phyloP scores from a whole-genome alignment of 495 filamentous ascomycete genomes.

The Talaromyces liani region DNA sequence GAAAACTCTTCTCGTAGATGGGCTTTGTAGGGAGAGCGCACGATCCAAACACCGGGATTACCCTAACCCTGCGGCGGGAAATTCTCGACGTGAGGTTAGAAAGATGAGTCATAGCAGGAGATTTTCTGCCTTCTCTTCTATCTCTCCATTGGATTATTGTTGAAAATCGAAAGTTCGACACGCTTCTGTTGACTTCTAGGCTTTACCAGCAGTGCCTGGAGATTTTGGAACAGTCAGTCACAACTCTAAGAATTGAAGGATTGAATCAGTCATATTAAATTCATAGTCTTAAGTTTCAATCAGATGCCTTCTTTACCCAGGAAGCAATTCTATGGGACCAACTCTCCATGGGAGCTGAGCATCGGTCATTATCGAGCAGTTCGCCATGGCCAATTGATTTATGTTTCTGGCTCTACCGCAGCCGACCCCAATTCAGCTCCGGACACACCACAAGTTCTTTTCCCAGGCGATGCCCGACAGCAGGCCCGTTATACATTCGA shows the following conservation, averaged over 20 bases:
- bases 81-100: neutral
- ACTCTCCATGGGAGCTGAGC: conserved; percentile 34
- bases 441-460: conserved; percentile 26
- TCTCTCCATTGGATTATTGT: neutral
- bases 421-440: conserved; percentile 26
- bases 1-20: neutral
- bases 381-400: conserved; percentile 33
- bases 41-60: no score
- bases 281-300: neutral
- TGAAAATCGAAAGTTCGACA: neutral
- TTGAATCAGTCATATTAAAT: neutral
- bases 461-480: conserved; percentile 29
- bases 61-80: neutral
- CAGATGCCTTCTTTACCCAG: neutral
- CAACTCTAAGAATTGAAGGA: neutral
- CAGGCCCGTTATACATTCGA: conserved; percentile 31
- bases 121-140: neutral
- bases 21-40: neutral
- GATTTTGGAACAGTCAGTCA: neutral
- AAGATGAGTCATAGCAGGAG: neutral
- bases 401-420: conserved; percentile 40
- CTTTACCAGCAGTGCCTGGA: neutral
- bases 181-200: neutral
- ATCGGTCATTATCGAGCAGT: conserved; percentile 44
- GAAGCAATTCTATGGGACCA: conserved; percentile 24